These are phyloP conservation scores for Backusella liffmaniae DNA, from an alignment of 192 early-diverging fungal genomes.

Conservation along the genomic window DNA sequence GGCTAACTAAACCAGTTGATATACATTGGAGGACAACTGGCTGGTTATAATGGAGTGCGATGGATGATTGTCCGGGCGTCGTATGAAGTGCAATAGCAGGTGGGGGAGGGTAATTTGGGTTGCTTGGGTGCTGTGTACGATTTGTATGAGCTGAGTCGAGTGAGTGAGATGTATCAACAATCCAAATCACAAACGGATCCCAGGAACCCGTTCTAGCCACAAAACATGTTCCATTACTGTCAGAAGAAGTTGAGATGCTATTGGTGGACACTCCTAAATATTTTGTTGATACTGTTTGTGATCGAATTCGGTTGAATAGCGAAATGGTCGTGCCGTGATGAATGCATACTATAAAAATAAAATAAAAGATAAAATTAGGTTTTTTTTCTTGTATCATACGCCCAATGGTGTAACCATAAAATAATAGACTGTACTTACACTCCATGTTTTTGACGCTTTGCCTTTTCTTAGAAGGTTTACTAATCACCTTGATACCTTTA, in stretches of 20 bases:
- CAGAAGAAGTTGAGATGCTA: neutral
- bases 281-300: slow-evolving; percentile 90
- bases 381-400: slow-evolving; percentile 11
- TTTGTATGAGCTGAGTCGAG: slow-evolving; percentile 31
- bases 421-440: slow-evolving; percentile 20
- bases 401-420: neutral
- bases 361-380: neutral
- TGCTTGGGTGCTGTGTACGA: slow-evolving; percentile 31
- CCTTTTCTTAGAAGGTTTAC: slow-evolving; percentile 89
- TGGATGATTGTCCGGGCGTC: slow-evolving; percentile 53
- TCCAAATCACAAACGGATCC: slow-evolving; percentile 89
- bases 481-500: slow-evolving; percentile 83
- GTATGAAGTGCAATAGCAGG: slow-evolving; percentile 53
- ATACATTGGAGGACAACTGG: slow-evolving; percentile 83
- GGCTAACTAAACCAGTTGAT: slow-evolving; percentile 80
- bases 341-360: slow-evolving; percentile 56
- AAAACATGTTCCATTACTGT: slow-evolving; percentile 60
- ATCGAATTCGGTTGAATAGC: slow-evolving; percentile 86
- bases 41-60: slow-evolving; percentile 84
- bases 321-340: slow-evolving; percentile 83
- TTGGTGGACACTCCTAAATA: slow-evolving; percentile 68
- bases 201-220: slow-evolving; percentile 72
- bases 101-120: slow-evolving; percentile 18
- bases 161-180: slow-evolving; percentile 62
- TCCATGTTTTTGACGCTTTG: slow-evolving; percentile 82